phyloP scores from a whole-genome alignment of 306 rosid genomes.

The Elaeagnus macrophylla region DNA sequence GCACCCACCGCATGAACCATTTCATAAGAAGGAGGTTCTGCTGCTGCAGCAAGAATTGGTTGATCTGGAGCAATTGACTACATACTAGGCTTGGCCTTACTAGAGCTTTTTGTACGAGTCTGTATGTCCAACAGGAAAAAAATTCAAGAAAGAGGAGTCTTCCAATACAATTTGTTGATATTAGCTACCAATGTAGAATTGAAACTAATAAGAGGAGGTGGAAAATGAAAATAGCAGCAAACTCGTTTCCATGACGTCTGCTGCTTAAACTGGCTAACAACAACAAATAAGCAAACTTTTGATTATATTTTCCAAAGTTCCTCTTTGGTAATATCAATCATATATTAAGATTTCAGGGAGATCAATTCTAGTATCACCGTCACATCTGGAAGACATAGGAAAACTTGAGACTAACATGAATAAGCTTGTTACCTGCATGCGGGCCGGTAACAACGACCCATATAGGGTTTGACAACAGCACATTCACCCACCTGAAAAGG shows the following conservation, averaged over 20 bases:
- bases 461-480: conserved; percentile 82
- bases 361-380: conserved; percentile 4
- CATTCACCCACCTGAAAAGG: conserved; percentile 80
- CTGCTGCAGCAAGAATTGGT: conserved; percentile 36
- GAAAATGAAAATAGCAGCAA: no score
- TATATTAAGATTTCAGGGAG: background rate
- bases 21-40: conserved; percentile 60
- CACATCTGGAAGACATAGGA: conserved; percentile 4
- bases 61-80: conserved; percentile 27
- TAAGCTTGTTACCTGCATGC: conserved; percentile 71
- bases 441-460: conserved; percentile 91
- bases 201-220: no score
- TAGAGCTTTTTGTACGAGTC: conserved; percentile 57
- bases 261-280: no score
- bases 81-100: conserved; percentile 24
- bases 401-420: conserved; percentile 13
- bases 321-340: no score
- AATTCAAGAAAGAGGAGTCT: no score
- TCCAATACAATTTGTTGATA: no score
- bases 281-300: no score
- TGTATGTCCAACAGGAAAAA: conserved; percentile 15
- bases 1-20: conserved; percentile 61
- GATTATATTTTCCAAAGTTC: no score
- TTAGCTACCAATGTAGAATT: no score
- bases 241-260: no score